These are phyloP conservation scores for Phialophora macrospora DNA, from an alignment of 2,329 filamentous ascomycete genomes.

Conservation along the genomic window DNA sequence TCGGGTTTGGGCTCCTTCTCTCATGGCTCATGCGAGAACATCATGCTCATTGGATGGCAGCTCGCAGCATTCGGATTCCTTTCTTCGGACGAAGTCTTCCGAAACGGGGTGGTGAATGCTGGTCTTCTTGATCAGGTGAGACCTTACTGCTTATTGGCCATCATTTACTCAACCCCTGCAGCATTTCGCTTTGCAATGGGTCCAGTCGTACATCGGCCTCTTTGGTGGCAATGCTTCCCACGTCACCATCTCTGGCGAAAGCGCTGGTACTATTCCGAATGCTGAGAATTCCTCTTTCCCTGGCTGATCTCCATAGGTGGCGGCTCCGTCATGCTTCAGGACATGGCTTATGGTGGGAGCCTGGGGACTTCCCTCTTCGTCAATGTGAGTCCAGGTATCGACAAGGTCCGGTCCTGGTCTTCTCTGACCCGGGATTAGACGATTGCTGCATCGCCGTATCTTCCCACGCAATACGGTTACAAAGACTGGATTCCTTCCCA, in stretches of 20 bases:
- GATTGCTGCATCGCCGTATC: constrained; percentile 56
- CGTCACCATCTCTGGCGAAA: constrained; percentile 59
- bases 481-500: constrained; percentile 54
- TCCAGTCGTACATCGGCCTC: constrained; percentile 60
- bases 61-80: constrained; percentile 55
- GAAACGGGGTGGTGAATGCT: constrained; percentile 64
- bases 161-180: background rate
- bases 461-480: constrained; percentile 60
- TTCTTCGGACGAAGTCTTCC: constrained; percentile 60
- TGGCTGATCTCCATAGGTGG: constrained; percentile 22
- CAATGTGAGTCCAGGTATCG: constrained; percentile 41
- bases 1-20: constrained; percentile 44
- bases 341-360: constrained; percentile 57
- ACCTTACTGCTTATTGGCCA: background rate
- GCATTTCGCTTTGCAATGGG: constrained; percentile 64
- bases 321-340: constrained; percentile 57
- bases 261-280: constrained; percentile 48
- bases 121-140: constrained; percentile 65
- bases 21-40: background rate
- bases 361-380: constrained; percentile 44
- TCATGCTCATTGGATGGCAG: constrained; percentile 34
- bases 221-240: constrained; percentile 60
- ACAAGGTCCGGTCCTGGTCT: background rate
- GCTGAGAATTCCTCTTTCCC: background rate
- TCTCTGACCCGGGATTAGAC: constrained; percentile 33